Evolutionary conservation across 257 asterid species (phyloP), one percentile per base, ranked within the genome.

Genomic region (Plantago ovata): DNA sequence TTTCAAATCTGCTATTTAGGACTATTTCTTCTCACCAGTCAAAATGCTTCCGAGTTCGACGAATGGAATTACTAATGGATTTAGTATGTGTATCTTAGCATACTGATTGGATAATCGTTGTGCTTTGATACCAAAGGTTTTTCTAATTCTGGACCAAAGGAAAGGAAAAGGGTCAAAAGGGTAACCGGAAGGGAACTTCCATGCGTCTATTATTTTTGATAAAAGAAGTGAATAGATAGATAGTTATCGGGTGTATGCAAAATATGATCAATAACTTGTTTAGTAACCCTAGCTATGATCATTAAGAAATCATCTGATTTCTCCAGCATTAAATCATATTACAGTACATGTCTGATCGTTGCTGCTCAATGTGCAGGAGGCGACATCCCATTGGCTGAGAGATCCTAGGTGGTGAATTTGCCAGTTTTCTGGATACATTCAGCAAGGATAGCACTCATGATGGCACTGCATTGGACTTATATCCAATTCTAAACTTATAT

Each of bases 331-430:
- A 1, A 15, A n/a, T 24, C 22, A 50, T 62, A 53, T 38, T 46
- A 33, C 54, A 41, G 6, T 40, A 16, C 40, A 40, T 49, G 64
- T 51, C 43, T 51, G 64, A 32, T 24, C 61, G 56, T 21, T 22
- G n/a, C 51, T 51, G 57, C 38, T 59, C 24, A 49, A 59, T 38
- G 3, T 72, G 81, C 82, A 89, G 97, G 86, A 81, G 95, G 60
- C 84, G 97, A 43, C 97, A 86, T 62, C 95, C 95, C 32, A 60
- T 80, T 21, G 92, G 97, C 72, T 86, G 81, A 88, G 68, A 74
- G 70, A 69, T 47, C 68, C 38, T 68, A 44, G 74, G 65, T 28
- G 65, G 69, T 28, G 75, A 67, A 65, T 44, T 65, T 75, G 66
- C 60, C 72, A 13, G 54, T 73, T 63, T 68, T 76, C 72, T 67